Conservation (phyloP, 371 early-diverging fungal genomes). For the Dichotomocladium elegans region DNA sequence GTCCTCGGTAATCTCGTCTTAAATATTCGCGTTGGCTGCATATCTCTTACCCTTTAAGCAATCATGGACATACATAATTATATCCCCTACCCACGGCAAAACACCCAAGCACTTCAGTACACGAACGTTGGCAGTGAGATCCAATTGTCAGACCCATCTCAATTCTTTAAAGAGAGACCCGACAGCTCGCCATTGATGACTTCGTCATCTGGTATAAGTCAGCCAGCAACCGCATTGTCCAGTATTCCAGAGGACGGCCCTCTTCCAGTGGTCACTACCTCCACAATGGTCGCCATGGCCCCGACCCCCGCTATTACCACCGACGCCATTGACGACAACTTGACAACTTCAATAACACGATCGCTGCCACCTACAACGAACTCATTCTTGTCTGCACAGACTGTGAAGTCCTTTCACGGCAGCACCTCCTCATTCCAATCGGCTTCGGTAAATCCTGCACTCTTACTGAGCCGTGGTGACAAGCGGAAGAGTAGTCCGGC, state of each 20-base stretch:
- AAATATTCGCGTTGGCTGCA: no score
- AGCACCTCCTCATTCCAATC: background rate
- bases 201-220: background rate
- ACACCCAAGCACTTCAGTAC: background rate
- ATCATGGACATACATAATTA: background rate
- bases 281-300: background rate
- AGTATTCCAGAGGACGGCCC: background rate
- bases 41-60: background rate
- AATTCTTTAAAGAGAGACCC: background rate
- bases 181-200: background rate
- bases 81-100: background rate
- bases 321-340: background rate
- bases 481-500: constrained; percentile 52
- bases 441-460: constrained; percentile 1
- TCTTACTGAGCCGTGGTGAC: constrained; percentile 18
- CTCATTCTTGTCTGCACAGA: no score
- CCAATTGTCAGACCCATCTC: background rate
- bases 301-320: background rate
- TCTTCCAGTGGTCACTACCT: no score
- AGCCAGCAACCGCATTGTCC: background rate
- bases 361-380: no score
- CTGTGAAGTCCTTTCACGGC: no score
- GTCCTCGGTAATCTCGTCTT: no score
- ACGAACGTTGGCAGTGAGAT: background rate
- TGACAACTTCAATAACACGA: background rate